Evolutionary conservation across 352 stramenopile species (phyloP), one percentile per base, ranked within the genome.

Genomic region (Phytophthora quininea): DNA sequence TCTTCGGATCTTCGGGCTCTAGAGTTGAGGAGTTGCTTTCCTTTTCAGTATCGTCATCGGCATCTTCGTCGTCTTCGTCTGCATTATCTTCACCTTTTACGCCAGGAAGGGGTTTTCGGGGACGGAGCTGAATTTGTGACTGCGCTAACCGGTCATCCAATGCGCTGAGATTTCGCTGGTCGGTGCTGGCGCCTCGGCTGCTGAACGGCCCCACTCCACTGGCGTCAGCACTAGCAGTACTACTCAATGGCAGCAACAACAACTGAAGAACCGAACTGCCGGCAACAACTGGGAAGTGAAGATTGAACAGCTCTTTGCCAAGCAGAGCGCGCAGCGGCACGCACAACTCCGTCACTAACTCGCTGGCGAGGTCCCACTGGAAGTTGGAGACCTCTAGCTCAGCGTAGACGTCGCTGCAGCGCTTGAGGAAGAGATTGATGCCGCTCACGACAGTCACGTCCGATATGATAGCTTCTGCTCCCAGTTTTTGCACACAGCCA

Each of bases 371-470:
- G 35, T 80, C 69, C 86, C 86, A 93, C 53, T 93, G 86, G 67
- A 90, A 92, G 56, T 93, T 88, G 2, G 82, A 89, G 4, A 91
- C 80, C 64, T 93, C 83, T 24, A 93, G 64, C 58, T 91, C 80
- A 2, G 82, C 77, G 58, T 93, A 93, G 9, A 91, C 83, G 11
- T 79, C 71, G 46, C 79, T 85, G 67, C 86, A 93, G 10, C 80
- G 78, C 24, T 80, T 76, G 7, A 93, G 64, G 52, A 93, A 93
- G 14, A 60, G 62, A 59, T 91, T 89, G 46, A 92, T 68, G 11
- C 63, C 76, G 27, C 62, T 76, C 0, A 93, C 58, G 9, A 92
- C 64, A 9, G 59, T 54, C 6, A 55, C 51, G 35, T 85, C 79
- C 10, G 68, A 55, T 4, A 77, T 55, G 9, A 75, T 86, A 12